Evolutionary conservation across 805 yeast genomes (phyloP).

Genomic region (Myxozyma sirexii): DNA sequence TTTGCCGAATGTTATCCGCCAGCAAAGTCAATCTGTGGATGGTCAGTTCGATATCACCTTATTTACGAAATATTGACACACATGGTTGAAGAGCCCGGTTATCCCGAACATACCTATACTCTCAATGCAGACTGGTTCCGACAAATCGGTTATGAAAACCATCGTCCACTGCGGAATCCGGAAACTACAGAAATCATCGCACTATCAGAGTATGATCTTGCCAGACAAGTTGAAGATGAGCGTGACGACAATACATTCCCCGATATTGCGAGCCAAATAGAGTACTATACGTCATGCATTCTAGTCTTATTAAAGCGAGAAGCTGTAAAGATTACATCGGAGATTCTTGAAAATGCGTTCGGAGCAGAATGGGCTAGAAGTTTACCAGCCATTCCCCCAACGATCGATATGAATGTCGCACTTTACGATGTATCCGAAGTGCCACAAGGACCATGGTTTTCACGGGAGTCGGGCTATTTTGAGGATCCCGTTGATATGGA

Average conservation of each 20-base stretch:
- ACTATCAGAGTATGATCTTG: conserved; percentile 1
- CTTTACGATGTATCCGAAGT: neutral
- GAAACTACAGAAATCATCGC: neutral
- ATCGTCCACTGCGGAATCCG: neutral
- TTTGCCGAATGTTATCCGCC: no score
- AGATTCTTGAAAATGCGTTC: conserved; percentile 7
- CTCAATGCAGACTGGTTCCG: conserved; percentile 9
- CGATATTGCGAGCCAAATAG: neutral
- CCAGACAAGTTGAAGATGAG: neutral
- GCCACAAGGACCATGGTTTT: neutral
- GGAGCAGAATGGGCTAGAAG: conserved; percentile 2
- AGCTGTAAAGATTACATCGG: conserved; percentile 3
- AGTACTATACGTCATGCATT: conserved; percentile 3
- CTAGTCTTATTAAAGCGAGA: conserved; percentile 10
- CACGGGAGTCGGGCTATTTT: no score
- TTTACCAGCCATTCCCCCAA: neutral
- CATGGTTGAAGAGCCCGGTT: neutral
- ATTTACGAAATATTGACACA: conserved; percentile 15
- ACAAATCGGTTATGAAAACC: conserved; percentile 3
- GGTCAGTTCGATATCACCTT: conserved; percentile 27
- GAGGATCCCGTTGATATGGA: no score
- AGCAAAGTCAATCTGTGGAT: conserved; percentile 8
- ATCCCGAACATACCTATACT: neutral
- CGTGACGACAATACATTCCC: neutral
- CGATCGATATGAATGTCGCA: neutral